Base-by-base conservation (phyloP, 2,329 filamentous ascomycete genomes). In the Coleophoma eucalyptorum region DNA sequence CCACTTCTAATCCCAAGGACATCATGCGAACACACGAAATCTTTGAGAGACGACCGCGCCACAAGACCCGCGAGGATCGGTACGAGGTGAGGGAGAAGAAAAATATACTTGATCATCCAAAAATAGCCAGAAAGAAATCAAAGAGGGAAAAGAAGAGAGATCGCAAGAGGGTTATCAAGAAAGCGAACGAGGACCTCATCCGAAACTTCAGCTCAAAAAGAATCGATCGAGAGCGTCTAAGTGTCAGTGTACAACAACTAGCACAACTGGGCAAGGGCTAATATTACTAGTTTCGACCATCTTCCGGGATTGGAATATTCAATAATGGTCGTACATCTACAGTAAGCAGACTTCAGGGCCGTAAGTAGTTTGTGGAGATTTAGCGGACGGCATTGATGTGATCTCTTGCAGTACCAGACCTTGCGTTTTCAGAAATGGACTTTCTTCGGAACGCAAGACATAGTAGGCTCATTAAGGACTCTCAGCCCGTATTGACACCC, bases 41-140 rank as follows among this genome's bases (percentile, higher is more conserved):
- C 7, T 67, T 65, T 44, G 73, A 79, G 49, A 81, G 73, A 58
- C 70, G 70, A 43, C 66, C 74, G 16, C 75, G 84, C 32, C 69
- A 75, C 55, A 87, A 78, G 64, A 84, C 80, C 15, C 75, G 72
- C 46, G 67, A 72, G 20, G 75, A 81, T 58, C 77, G 73, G 33
- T 86, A 86, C 60, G 74, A 81, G 26, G 70, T 70, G 11, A 71
- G 71, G 54, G 35, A 61, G 51, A 65, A 34, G 65, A 57, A 42
- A 60, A 63, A 26, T 59, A 54, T 43, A 21, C 48, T 42, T 16
- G 62, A 57, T 38, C 60, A 53, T 43, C 61, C 55, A 32, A 47
- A 56, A 20, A 61, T 53, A 21, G 60, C 64, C 33, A 63, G 65
- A n/a, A 59, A 48, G 34, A 52, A 47, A 35, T 31, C 11, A 12